Base-by-base conservation (phyloP, 768 basidiomycete genomes). In the Pluteus cervinus region DNA sequence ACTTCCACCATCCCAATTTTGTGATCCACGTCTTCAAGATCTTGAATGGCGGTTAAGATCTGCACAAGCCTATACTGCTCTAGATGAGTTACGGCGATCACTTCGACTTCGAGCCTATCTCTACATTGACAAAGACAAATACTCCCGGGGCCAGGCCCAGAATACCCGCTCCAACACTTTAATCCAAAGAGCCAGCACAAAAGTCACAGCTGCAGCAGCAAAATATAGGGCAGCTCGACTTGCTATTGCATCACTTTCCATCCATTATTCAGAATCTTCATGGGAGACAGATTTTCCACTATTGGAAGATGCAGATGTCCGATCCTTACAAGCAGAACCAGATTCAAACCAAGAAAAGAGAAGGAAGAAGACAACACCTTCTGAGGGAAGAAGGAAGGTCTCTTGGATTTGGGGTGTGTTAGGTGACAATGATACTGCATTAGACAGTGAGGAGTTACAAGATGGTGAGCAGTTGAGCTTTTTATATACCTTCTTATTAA, bases 41-140 rank as follows among this genome's bases (percentile, higher is more conserved):
- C 33, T 24, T 14, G 39, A 40, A 34, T 40, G 39, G 39, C 17
- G n/a, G 7, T 31, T 40, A 12, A 17, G 31, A 9, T 29, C 12
- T 15, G 39, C 31, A 7, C 39, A 40, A 12, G 39, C 39, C 4
- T 12, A 14, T 11, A 31, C 31, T n/a, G 22, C 18, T 22, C 31
- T 40, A 11, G 21, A 31, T 5, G 12, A 33, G 15, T 7, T 40
- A 12, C 39, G 31, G 15, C 39, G 31, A 16, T 23, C 31, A 14
- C 9, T 40, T 24, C 31, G 15, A 15, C 21, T 40, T 12, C 31
- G 31, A 24, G 29, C 31, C 15, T 35, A 23, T 12, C 15, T 35
- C 14, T 23, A 23, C 12, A 35, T 23, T 21, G 25, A 35, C 8
- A 35, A 35, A 12, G 25, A 35, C 22, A 24, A 35, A 12, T 35